Evolutionary conservation across 2,329 filamentous ascomycete species (phyloP).

Genomic region (Fusarium nygamai): DNA sequence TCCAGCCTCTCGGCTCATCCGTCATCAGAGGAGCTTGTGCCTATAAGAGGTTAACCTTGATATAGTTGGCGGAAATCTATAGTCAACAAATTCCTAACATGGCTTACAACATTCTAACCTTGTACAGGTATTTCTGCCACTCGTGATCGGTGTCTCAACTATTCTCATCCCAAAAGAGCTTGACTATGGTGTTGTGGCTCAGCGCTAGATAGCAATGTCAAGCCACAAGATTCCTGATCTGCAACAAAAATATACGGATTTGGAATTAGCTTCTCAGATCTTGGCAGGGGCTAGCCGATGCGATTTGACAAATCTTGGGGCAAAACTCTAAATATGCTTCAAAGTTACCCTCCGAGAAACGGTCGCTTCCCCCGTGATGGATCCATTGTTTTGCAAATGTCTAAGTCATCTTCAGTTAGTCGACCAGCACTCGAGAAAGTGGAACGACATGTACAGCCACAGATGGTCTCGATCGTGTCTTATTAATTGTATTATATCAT

Average conservation of each 20-base stretch:
- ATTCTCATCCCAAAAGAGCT: too few relatives aligned
- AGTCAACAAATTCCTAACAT: accelerated
- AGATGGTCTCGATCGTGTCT: not conserved
- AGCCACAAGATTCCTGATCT: not conserved
- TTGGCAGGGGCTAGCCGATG: not conserved
- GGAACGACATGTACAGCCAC: not conserved
- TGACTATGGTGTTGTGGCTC: not conserved
- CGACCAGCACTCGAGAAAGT: not conserved
- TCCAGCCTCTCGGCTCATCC: not conserved
- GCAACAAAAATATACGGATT: not conserved
- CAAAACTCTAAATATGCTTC: not conserved
- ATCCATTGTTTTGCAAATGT: not conserved
- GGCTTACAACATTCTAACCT: not conserved
- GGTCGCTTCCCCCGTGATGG: not conserved
- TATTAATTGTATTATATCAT: not conserved
- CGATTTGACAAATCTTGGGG: not conserved
- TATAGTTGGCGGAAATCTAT: too few relatives aligned
- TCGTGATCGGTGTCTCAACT: not conserved
- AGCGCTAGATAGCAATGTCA: not conserved
- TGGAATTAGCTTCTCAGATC: not conserved
- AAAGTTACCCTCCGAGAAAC: not conserved
- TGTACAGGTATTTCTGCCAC: not conserved
- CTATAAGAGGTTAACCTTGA: too few relatives aligned
- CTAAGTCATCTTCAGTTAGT: not conserved
- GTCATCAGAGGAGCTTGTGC: not conserved